Conservation (phyloP, 371 early-diverging fungal genomes). For the Actinomucor elegans region DNA sequence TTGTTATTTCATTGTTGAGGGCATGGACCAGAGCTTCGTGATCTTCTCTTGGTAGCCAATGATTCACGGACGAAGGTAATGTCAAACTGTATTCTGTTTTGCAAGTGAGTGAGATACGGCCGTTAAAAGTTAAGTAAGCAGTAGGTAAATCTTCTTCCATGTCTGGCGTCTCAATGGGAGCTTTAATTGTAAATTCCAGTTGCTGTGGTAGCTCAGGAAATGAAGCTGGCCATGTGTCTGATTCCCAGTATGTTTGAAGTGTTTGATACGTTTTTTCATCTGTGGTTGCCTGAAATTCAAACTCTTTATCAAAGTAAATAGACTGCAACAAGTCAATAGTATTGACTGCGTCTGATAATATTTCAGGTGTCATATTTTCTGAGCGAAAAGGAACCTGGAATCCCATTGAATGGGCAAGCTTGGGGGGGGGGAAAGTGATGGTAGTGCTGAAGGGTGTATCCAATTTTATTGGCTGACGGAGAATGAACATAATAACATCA, state of each 20-base stretch:
- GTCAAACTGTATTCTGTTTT: slow-evolving; percentile 9
- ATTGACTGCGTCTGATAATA: slow-evolving; percentile 12
- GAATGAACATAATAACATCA: too few relatives aligned
- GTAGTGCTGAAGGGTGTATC: too few relatives aligned
- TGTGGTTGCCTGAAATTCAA: slow-evolving; percentile 7
- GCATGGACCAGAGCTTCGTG: slow-evolving; percentile 18
- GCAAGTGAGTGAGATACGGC: slow-evolving; percentile 1
- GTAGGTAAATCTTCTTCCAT: not conserved
- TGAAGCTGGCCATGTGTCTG: not conserved
- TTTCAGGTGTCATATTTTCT: slow-evolving; percentile 1
- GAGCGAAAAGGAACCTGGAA: not conserved
- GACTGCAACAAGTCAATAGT: slow-evolving; percentile 23
- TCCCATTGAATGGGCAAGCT: too few relatives aligned
- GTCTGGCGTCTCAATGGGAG: slow-evolving; percentile 10
- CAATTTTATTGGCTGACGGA: too few relatives aligned
- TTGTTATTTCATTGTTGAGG: slow-evolving; percentile 4
- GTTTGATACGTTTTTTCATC: slow-evolving; percentile 5
- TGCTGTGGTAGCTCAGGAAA: not conserved
- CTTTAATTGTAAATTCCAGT: slow-evolving; percentile 14
- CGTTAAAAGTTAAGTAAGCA: not conserved
- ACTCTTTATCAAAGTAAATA: slow-evolving; percentile 25
- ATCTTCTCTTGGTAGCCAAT: slow-evolving; percentile 33
- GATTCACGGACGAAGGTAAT: slow-evolving; percentile 23
- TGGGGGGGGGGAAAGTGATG: not conserved
- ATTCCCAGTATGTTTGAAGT: slow-evolving; percentile 1